Evolutionary conservation across 371 early-diverging fungal species (phyloP).

Genomic region (Mucor irregularis): DNA sequence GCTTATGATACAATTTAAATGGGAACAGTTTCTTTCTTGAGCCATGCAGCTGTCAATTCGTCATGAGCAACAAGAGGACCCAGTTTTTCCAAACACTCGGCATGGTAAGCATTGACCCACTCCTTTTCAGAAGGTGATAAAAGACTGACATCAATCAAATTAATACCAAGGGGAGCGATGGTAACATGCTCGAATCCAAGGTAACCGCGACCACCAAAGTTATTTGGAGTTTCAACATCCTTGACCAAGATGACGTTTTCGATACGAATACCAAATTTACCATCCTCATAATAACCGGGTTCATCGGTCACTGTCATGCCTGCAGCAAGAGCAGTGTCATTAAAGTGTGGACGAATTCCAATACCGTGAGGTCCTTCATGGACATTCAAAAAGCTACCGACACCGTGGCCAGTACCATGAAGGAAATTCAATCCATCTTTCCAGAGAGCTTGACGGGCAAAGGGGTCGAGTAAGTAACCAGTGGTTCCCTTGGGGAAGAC

Average conservation of each 20-base stretch:
- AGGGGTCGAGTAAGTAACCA: slow-evolving; percentile 82
- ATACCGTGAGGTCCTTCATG: slow-evolving; percentile 99
- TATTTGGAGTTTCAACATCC: slow-evolving; percentile 65
- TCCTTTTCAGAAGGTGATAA: slow-evolving; percentile 70
- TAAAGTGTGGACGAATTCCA: slow-evolving; percentile 72
- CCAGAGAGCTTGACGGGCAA: slow-evolving; percentile 93
- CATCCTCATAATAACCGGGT: slow-evolving; percentile 99
- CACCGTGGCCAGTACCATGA: slow-evolving; percentile 99
- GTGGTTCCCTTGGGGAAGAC: slow-evolving; percentile 90
- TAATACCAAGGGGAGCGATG: slow-evolving; percentile 77
- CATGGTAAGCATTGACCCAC: slow-evolving; percentile 90
- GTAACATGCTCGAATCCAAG: slow-evolving; percentile 93
- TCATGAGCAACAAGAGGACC: slow-evolving; percentile 71
- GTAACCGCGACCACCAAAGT: slow-evolving; percentile 82
- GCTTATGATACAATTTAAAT: slow-evolving; percentile 26
- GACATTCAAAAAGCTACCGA: slow-evolving; percentile 98
- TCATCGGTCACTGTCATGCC: slow-evolving; percentile 96
- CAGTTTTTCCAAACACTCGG: slow-evolving; percentile 71
- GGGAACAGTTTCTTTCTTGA: slow-evolving; percentile 69
- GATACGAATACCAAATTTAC: slow-evolving; percentile 97
- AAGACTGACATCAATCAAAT: slow-evolving; percentile 71
- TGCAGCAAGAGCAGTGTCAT: slow-evolving; percentile 71
- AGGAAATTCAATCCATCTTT: slow-evolving; percentile 93
- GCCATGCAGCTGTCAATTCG: slow-evolving; percentile 72
- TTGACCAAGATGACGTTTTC: slow-evolving; percentile 89